A percentile compares a stretch with the other conserved stretches of the same genome.
Conservation (phyloP, 805 yeast species). For the Zygosaccharomyces bisporus region DNA sequence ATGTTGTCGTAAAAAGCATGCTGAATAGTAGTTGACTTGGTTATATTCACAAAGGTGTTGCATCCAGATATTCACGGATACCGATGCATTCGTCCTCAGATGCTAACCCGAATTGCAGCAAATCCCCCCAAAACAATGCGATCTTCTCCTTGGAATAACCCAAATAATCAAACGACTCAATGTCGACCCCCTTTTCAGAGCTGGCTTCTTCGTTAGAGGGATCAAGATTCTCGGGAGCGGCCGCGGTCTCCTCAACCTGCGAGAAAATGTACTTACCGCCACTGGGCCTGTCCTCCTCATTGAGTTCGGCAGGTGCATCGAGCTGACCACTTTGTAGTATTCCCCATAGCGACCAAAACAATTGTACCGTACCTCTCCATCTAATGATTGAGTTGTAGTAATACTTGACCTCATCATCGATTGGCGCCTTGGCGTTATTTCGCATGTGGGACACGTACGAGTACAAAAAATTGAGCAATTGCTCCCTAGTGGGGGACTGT, state of each 20-base stretch:
- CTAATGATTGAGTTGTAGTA: slow-evolving; percentile 60
- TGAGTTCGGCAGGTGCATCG: slow-evolving; percentile 17
- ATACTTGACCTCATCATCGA: slow-evolving; percentile 46
- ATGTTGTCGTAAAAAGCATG: too few species aligned
- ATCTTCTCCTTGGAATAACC: slow-evolving; percentile 73
- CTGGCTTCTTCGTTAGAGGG: slow-evolving; percentile 23
- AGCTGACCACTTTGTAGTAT: slow-evolving; percentile 65
- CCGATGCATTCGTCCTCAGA: slow-evolving; percentile 24
- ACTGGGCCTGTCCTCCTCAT: slow-evolving; percentile 49
- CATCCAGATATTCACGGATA: slow-evolving; percentile 10
- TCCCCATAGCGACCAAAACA: slow-evolving; percentile 92
- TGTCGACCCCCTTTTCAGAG: slow-evolving; percentile 27
- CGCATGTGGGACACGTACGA: slow-evolving; percentile 68
- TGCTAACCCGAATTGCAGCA: slow-evolving; percentile 55
- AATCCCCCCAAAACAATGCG: slow-evolving; percentile 69
- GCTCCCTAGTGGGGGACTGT: slow-evolving; percentile 62
- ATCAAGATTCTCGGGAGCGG: slow-evolving; percentile 26
- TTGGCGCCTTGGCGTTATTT: slow-evolving; percentile 29
- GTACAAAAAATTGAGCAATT: slow-evolving; percentile 65
- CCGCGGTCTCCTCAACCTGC: slow-evolving; percentile 16
- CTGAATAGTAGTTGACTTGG: too few species aligned
- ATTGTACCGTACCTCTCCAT: slow-evolving; percentile 80
- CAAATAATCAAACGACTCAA: slow-evolving; percentile 73
- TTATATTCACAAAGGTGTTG: slow-evolving; percentile 5
- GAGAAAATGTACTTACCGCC: slow-evolving; percentile 46